Base-by-base conservation (phyloP, 768 basidiomycete genomes). In the Solioccasus polychromus region DNA sequence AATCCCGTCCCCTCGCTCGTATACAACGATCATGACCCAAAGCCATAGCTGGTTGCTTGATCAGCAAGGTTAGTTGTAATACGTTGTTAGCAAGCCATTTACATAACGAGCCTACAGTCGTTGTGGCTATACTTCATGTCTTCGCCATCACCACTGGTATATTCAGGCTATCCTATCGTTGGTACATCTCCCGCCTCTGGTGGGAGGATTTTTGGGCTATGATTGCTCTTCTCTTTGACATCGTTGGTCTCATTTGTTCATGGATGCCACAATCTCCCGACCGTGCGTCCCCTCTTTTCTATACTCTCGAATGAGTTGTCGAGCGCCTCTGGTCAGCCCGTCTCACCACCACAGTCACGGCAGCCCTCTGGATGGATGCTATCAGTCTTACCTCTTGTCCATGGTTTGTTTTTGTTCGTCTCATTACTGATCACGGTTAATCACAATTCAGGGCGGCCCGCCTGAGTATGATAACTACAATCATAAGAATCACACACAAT, bases 151-250 rank as follows among this genome's bases (percentile, higher is more conserved):
- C 28, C 28, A 48, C 34, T 15, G 17, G 32, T 1, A 12, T 26
- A n/a, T 48, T 35, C 18, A 49, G 45, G 48, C 15, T 28, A 20
- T 29, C 10, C 22, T 48, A 47, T 30, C 37, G 38, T 14, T 48
- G 32, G 37, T 20, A 35, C 15, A 35, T 30, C 24, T 49, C 45
- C 17, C 26, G 20, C 12, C 35, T 49, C 24, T 29, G 37, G 37
- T 48, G 38, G 32, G 45, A 48, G 34, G 45, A 48, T 17, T 6
- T 30, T 17, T 48, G 44, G 48, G 48, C 26, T 26, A 29, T 8
- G 15, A 20, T 39, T 7, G 26, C 38, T 26, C 31, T 48, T 35
- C 8, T 49, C n/a, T 10, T 49, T 14, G 23, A 36, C 15, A 25
- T 49, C 8, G 10, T 11, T 18, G 39, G 34, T 24, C 14, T 36